Evolutionary conservation across 257 asterid species (phyloP).

Genomic region (Sherardia arvensis): DNA sequence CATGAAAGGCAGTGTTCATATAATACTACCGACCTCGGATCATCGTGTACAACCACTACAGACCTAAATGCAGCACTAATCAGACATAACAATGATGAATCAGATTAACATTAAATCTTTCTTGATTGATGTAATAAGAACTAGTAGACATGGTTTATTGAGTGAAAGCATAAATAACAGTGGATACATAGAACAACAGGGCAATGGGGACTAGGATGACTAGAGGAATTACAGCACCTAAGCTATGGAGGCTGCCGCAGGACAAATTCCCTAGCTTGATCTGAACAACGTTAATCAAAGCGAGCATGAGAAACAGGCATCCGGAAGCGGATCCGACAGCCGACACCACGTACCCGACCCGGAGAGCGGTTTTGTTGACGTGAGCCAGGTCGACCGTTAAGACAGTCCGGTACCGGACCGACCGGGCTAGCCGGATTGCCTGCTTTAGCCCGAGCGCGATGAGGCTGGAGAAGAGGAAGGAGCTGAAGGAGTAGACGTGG

Average conservation of each 20-base stretch:
- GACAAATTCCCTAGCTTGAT: conserved; percentile 73
- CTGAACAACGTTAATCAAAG: conserved; percentile 74
- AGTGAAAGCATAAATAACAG: conserved; percentile 69
- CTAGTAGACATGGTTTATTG: conserved; percentile 17
- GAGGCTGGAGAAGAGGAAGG: conserved; percentile 88
- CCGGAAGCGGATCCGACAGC: conserved; percentile 79
- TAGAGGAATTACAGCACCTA: conserved; percentile 75
- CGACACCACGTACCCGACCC: conserved; percentile 74
- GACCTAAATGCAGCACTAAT: neutral
- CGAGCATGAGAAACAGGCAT: conserved; percentile 67
- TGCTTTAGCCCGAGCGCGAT: conserved; percentile 72
- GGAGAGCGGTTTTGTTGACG: conserved; percentile 43
- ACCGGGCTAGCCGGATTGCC: conserved; percentile 43
- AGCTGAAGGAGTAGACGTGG: conserved; percentile 87
- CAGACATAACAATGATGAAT: neutral
- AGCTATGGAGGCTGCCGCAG: conserved; percentile 58
- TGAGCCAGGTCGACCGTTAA: conserved; percentile 58
- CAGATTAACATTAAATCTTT: too few species aligned
- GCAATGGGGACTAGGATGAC: conserved; percentile 61
- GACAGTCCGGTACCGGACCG: conserved; percentile 28
- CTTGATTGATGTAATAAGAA: too few species aligned
- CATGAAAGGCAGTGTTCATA: neutral
- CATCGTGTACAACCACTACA: neutral
- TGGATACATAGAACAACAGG: conserved; percentile 53
- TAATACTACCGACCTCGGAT: neutral